Evolutionary conservation across 305 asterid genomes (phyloP).

Genomic region (Withania somnifera): DNA sequence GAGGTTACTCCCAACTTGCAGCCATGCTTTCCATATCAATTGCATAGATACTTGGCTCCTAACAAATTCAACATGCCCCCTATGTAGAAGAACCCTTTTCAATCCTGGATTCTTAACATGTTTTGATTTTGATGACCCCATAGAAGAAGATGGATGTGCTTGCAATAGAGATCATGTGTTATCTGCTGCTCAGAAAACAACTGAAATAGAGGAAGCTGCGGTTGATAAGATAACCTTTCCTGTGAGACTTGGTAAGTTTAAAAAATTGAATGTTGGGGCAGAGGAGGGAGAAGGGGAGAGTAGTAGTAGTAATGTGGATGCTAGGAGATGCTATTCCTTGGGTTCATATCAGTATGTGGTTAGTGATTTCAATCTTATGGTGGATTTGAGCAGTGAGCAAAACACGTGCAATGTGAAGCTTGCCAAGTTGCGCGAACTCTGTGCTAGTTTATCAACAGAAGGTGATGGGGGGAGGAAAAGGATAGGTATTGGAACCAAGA

Average conservation of each 20-base stretch:
- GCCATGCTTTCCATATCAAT: slow-evolving; percentile 50
- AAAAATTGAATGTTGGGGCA: slow-evolving; percentile 38
- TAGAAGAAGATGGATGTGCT: slow-evolving; percentile 39
- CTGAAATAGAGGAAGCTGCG: slow-evolving; percentile 39
- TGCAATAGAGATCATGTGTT: slow-evolving; percentile 22
- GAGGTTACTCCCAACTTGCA: slow-evolving; percentile 46
- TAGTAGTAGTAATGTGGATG: slow-evolving; percentile 80
- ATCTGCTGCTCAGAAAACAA: slow-evolving; percentile 32
- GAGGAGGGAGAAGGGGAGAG: slow-evolving; percentile 50
- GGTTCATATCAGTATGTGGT: slow-evolving; percentile 96
- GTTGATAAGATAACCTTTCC: slow-evolving; percentile 55
- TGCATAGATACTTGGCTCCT: slow-evolving; percentile 56
- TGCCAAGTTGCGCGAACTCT: slow-evolving; percentile 16
- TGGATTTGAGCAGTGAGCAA: slow-evolving; percentile 45
- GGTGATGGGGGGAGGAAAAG: slow-evolving; percentile 58
- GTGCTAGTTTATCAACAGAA: slow-evolving; percentile 12
- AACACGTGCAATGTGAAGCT: slow-evolving; percentile 12
- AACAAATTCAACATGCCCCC: slow-evolving; percentile 54
- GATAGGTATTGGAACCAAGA: slow-evolving; percentile 62
- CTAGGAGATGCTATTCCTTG: slow-evolving; percentile 87
- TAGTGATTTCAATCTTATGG: slow-evolving; percentile 58
- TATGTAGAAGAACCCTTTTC: slow-evolving; percentile 47
- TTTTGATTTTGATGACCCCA: slow-evolving; percentile 38
- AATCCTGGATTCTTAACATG: slow-evolving; percentile 39
- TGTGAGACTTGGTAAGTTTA: slow-evolving; percentile 86